phyloP scores from a whole-genome alignment of 768 basidiomycete species.

The Hydnum rufescens region DNA sequence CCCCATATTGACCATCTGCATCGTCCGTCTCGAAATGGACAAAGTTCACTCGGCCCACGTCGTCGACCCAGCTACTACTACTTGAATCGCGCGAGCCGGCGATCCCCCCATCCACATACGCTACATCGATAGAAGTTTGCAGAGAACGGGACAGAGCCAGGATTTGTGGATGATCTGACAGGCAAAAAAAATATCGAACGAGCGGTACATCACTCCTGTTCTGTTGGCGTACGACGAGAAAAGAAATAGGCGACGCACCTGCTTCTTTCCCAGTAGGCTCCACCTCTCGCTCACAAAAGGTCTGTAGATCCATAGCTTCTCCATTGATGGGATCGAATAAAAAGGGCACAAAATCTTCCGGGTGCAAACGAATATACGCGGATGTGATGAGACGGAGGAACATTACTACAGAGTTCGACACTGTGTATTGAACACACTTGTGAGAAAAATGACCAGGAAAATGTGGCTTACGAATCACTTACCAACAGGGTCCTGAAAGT shows the following conservation, averaged over 20 bases:
- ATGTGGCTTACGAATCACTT: constrained; percentile 25
- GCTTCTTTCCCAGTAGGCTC: constrained; percentile 64
- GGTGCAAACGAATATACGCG: constrained; percentile 51
- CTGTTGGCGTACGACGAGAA: not conserved
- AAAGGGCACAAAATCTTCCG: constrained; percentile 47
- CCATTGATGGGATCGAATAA: constrained; percentile 56
- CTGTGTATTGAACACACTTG: constrained; percentile 17
- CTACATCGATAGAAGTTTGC: constrained; percentile 45
- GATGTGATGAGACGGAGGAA: constrained; percentile 72
- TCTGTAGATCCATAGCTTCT: constrained; percentile 31
- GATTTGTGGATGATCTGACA: constrained; percentile 61
- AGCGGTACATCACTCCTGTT: not conserved
- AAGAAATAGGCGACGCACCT: constrained; percentile 22
- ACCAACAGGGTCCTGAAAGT: constrained; percentile 38
- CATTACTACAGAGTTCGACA: constrained; percentile 53
- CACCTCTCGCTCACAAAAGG: constrained; percentile 62
- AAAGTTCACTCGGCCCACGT: constrained; percentile 38
- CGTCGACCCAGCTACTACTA: constrained; percentile 2
- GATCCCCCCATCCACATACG: constrained; percentile 50
- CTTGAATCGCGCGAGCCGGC: constrained; percentile 13
- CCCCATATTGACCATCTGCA: constrained; percentile 16
- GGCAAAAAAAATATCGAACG: not conserved
- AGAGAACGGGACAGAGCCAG: constrained; percentile 53
- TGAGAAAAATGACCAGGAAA: not conserved
- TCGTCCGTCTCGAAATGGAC: constrained; percentile 34